Evolutionary conservation across 164 flowering plant species (phyloP).

Genomic region (Aristolochia fimbriata): DNA sequence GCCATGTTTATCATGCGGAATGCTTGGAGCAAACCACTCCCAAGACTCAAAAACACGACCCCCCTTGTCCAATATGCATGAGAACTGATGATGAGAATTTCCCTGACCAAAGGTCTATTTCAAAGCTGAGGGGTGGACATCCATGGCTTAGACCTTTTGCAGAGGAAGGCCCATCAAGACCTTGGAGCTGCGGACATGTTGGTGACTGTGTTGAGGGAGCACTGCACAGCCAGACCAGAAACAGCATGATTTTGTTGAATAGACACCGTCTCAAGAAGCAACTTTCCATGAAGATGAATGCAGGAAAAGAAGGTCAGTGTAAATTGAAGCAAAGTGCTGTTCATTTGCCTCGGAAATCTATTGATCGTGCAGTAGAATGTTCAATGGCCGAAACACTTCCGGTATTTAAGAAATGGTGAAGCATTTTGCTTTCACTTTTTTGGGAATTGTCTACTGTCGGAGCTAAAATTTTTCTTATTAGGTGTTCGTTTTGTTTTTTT

Average conservation of each 20-base stretch:
- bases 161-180: slow-evolving; percentile 56
- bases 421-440: not conserved
- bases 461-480: too few relatives aligned
- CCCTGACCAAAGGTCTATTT: slow-evolving; percentile 25
- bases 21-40: slow-evolving; percentile 82
- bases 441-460: too few relatives aligned
- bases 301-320: slow-evolving; percentile 49
- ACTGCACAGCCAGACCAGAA: slow-evolving; percentile 47
- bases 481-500: too few relatives aligned
- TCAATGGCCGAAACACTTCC: slow-evolving; percentile 31
- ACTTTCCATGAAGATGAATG: slow-evolving; percentile 45
- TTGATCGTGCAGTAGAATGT: slow-evolving; percentile 35
- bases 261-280: slow-evolving; percentile 52
- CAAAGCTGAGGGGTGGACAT: slow-evolving; percentile 33
- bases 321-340: slow-evolving; percentile 41
- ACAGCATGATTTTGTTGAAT: slow-evolving; percentile 45
- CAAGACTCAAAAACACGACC: slow-evolving; percentile 54
- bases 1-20: slow-evolving; percentile 88
- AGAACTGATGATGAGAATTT: slow-evolving; percentile 31
- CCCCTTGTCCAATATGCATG: slow-evolving; percentile 74
- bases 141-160: slow-evolving; percentile 39
- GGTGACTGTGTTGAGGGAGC: slow-evolving; percentile 87
- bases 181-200: slow-evolving; percentile 73
- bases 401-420: slow-evolving; percentile 26
- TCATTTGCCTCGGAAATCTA: slow-evolving; percentile 27